Percentiles rank a stretch among this genome's conserved stretches.
phyloP scores from a whole-genome alignment of 345 rosid species.

The Orychophragmus violaceus region DNA sequence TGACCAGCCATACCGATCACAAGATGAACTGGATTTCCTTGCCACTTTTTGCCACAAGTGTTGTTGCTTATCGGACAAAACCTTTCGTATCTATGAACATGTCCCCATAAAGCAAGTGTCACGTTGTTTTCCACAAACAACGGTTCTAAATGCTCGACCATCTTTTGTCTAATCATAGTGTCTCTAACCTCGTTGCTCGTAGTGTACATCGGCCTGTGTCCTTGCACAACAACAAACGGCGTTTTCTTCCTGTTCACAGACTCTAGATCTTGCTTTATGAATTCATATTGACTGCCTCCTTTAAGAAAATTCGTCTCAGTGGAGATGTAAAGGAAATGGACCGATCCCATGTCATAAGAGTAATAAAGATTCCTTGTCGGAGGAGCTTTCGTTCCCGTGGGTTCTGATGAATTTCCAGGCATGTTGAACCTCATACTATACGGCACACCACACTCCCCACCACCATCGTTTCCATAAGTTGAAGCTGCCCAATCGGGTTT shows the following conservation, averaged over 20 bases:
- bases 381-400: constrained; percentile 64
- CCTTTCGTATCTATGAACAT: constrained; percentile 92
- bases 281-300: constrained; percentile 61
- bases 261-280: constrained; percentile 67
- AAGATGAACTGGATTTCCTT: constrained; percentile 68
- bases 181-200: constrained; percentile 64
- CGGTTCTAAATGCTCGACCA: constrained; percentile 80
- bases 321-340: constrained; percentile 73
- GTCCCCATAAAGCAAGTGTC: constrained; percentile 89
- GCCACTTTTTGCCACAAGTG: constrained; percentile 56
- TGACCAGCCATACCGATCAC: constrained; percentile 99
- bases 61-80: constrained; percentile 85
- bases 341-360: constrained; percentile 60
- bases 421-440: constrained; percentile 73
- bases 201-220: constrained; percentile 96
- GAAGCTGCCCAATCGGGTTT: constrained; percentile 63
- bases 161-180: constrained; percentile 43
- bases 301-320: constrained; percentile 80
- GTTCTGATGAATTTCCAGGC: constrained; percentile 87
- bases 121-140: constrained; percentile 68
- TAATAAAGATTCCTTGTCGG: constrained; percentile 76
- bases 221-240: constrained; percentile 75
- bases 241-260: constrained; percentile 64
- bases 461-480: constrained; percentile 69
- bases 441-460: constrained; percentile 94